Evolutionary conservation across 2,329 filamentous ascomycete genomes (phyloP).

Genomic region (Fusarium euwallaceae): DNA sequence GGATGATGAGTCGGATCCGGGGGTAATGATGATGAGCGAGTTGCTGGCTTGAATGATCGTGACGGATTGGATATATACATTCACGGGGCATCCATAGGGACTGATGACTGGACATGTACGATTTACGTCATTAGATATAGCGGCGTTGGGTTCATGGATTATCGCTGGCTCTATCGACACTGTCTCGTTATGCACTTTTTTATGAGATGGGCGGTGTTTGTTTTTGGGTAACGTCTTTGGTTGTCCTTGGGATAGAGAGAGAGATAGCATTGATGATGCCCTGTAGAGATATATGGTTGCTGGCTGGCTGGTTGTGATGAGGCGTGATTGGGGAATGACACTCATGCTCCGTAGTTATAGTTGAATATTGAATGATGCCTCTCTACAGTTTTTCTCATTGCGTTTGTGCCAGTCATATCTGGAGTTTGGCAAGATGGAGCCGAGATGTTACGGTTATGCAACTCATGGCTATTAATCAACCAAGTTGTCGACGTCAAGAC

Average conservation of each 20-base stretch:
- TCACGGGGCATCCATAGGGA: slow-evolving; percentile 41
- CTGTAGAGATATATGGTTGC: slow-evolving; percentile 37
- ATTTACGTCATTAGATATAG: slow-evolving; percentile 50
- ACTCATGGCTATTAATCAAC: not conserved
- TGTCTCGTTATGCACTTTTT: slow-evolving; percentile 39
- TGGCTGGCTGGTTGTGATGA: slow-evolving; percentile 28
- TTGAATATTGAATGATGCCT: not conserved
- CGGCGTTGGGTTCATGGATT: slow-evolving; percentile 50
- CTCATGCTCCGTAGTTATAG: not conserved
- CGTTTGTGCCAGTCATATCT: not conserved
- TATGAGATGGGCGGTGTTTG: slow-evolving; percentile 30
- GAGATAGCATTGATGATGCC: slow-evolving; percentile 19
- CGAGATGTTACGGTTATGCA: not conserved
- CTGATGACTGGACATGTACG: slow-evolving; percentile 48
- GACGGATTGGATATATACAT: slow-evolving; percentile 46
- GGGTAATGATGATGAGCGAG: slow-evolving; percentile 9
- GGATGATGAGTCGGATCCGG: slow-evolving; percentile 14
- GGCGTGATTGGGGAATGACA: slow-evolving; percentile 15
- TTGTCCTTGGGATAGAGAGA: slow-evolving; percentile 31
- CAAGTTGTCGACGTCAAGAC: not conserved
- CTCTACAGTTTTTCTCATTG: not conserved
- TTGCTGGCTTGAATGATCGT: slow-evolving; percentile 37
- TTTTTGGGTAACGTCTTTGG: slow-evolving; percentile 26
- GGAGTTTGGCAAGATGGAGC: not conserved
- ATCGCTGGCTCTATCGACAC: slow-evolving; percentile 44